A percentile compares a stretch with the other conserved stretches of the same genome.
phyloP scores from a whole-genome alignment of 2,329 filamentous ascomycete genomes.

The Trichoderma polysporum region DNA sequence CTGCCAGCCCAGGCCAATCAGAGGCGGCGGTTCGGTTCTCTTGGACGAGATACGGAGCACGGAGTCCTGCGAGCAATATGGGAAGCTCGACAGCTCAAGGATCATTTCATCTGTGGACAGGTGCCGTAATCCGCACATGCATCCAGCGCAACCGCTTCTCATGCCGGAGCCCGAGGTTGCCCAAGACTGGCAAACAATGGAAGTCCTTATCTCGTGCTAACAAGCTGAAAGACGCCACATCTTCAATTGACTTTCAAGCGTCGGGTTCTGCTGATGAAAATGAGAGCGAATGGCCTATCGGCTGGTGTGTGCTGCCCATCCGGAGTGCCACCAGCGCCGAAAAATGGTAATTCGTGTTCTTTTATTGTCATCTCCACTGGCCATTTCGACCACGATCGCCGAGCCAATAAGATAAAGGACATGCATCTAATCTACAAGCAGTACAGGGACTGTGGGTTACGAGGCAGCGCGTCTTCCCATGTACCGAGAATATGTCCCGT shows the following conservation, averaged over 20 bases:
- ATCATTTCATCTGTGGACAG: neutral
- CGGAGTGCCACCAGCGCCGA: neutral
- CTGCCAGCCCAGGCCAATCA: neutral
- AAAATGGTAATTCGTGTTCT: neutral
- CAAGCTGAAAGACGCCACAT: neutral
- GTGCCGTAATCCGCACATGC: neutral
- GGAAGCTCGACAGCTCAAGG: neutral
- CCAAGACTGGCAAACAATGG: neutral
- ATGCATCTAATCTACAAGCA: neutral
- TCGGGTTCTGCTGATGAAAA: neutral
- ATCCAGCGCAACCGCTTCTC: too few relatives aligned
- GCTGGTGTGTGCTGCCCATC: neutral
- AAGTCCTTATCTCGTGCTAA: neutral
- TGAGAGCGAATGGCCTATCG: neutral
- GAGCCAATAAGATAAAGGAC: neutral
- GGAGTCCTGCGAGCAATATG: neutral
- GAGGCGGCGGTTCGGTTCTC: neutral
- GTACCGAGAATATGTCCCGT: neutral
- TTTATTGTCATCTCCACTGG: conserved; percentile 8
- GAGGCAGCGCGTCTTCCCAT: conserved; percentile 8
- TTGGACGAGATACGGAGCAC: neutral
- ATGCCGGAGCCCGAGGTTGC: neutral
- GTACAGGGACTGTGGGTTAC: neutral
- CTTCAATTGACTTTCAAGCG: neutral
- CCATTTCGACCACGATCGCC: neutral